Evolutionary conservation across 768 basidiomycete genomes (phyloP), one percentile per base, ranked within the genome.

Genomic region (Leucocoprinus sp.): DNA sequence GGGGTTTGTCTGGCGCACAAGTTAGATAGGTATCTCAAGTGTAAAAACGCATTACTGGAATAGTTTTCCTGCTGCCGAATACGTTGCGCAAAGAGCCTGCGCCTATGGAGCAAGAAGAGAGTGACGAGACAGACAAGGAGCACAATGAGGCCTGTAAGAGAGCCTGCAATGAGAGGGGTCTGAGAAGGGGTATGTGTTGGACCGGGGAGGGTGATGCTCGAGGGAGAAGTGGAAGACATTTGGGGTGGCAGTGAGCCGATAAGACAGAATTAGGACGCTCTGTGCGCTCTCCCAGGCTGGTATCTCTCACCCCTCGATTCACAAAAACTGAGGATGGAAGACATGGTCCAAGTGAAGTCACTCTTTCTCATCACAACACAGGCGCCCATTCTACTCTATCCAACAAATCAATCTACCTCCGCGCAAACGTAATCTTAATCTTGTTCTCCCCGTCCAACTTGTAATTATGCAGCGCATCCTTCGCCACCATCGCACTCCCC

Each of bases 381-480:
- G 42, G 19, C 42, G 37, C 43, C 36, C 18, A 35, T 35, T 14
- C 15, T 29, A 38, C 35, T 37, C 26, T 15, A 15, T 19, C 18
- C 8, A 29, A 24, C 74, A 59, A 68, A 68, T 75, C 58, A 78
- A 71, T 64, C 35, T 73, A 84, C 60, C 84, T 84, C 65, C 82
- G 79, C 44, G 82, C 82, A 55, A 82, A 84, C 23, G 82, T 84
- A 53, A 84, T 82, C 80, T 97, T 98, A 76, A 97, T 96, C 70
- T 97, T 97, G 68, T 90, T 91, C 66, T 96, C 93, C 42, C 92
- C 93, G 54, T 96, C 92, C 61, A 98, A 72, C 65, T 91, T 93
- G 78, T 90, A 92, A 63, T 97, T 97, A 77, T 99, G 93, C 57
- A 98, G 66, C 12, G 91, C 93, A 49, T 97, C 93, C 61, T 95